Evolutionary conservation across 164 flowering plant species (phyloP), one percentile per base, ranked within the genome.

Genomic region (Piper betle): DNA sequence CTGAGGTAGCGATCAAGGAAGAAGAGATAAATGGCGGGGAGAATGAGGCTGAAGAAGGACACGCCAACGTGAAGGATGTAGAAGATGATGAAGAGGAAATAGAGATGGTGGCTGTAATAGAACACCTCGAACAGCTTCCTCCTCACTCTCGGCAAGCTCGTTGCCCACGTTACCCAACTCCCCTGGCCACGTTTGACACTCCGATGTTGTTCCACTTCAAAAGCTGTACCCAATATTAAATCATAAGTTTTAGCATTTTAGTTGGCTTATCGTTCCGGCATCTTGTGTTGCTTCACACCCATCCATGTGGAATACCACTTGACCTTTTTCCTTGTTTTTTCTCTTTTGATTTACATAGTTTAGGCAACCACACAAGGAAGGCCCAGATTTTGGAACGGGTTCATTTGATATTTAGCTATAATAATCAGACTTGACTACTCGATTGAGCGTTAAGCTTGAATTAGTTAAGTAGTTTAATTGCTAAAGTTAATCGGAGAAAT

Each of bases 21-120:
- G 81, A 92, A 92, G 73, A 92, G 95, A 76, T 79, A 88, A 63
- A 92, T 73, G 0, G 91, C 84, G 16, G 96, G 98, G 54, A 92
- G 89, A 80, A 81, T 82, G 18, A 78, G 80, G 80, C 56, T 71
- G 41, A 84, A 58, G 52, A 69, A 85, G 18, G 73, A 38, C 10
- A 88, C 72, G 48, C 96, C 93, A 5, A 82, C 80, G 54, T 92
- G 98, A n/a, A 87, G 64, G 17, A 84, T 46, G 72, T 77, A 92
- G 78, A 92, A 87, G 62, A 92, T 6, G 40, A 88, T 46, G 71
- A 87, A 88, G 66, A 77, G 58, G 63, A 78, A 66, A 80, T 92
- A 92, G 58, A 92, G 80, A 52, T 88, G 62, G 66, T 88, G 96
- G 0, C 87, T 78, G 78, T 85, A 92, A 53, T 81, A 84, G 83